Evolutionary conservation across 1,139 yeast species (phyloP).

Genomic region (Geotrichum restrictum): DNA sequence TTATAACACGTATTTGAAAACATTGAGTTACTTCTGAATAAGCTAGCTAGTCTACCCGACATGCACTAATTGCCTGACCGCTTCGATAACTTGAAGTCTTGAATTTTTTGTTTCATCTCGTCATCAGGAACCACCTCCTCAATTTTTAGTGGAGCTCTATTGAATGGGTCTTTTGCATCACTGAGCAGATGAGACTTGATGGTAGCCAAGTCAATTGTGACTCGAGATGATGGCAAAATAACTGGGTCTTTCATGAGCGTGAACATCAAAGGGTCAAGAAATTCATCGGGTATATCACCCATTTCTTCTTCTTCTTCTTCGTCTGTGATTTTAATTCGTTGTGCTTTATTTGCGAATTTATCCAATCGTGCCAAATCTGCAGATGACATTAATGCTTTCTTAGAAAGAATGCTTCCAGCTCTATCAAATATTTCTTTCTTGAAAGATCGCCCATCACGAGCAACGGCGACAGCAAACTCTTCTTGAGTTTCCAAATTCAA

Average conservation of each 20-base stretch:
- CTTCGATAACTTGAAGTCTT: conserved; percentile 13
- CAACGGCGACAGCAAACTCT: conserved; percentile 72
- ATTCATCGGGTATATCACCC: conserved; percentile 95
- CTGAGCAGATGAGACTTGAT: conserved; percentile 89
- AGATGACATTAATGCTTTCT: conserved; percentile 52
- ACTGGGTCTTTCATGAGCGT: conserved; percentile 96
- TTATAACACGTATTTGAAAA: too few species aligned
- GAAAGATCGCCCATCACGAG: conserved; percentile 87
- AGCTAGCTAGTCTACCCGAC: too few species aligned
- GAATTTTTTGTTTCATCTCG: conserved; percentile 17
- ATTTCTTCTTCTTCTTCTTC: conserved; percentile 82
- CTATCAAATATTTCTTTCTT: conserved; percentile 59
- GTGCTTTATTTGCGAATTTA: conserved; percentile 61
- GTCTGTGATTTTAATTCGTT: conserved; percentile 49
- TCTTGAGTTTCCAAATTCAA: conserved; percentile 62
- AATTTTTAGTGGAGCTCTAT: conserved; percentile 80
- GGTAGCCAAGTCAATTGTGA: conserved; percentile 83
- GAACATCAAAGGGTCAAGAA: conserved; percentile 92
- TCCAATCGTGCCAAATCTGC: conserved; percentile 51
- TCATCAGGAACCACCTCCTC: conserved; percentile 71
- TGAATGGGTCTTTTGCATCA: conserved; percentile 96
- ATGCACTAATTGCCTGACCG: background rate
- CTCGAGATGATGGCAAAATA: conserved; percentile 75
- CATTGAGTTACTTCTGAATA: too few species aligned
- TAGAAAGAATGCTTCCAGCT: conserved; percentile 63